Percentiles rank a stretch among this genome's conserved stretches.
Conservation (phyloP, 2,329 filamentous ascomycete species). For the Nannizziopsis arthrosporioides region DNA sequence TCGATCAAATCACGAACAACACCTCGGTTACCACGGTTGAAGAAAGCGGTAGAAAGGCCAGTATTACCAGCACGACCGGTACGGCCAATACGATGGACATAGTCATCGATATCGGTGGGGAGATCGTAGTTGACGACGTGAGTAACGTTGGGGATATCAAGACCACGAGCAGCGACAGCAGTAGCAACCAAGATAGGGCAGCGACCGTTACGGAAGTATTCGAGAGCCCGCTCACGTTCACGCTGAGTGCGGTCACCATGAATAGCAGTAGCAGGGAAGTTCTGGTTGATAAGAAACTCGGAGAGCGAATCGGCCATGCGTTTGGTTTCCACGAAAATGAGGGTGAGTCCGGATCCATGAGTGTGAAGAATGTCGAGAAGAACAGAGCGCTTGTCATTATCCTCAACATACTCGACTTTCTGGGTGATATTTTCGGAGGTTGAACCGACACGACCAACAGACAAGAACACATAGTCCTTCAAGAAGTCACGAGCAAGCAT, state of each 20-base stretch:
- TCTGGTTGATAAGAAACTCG: conserved; percentile 97
- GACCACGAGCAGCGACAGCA: conserved; percentile 79
- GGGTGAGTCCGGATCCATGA: conserved; percentile 69
- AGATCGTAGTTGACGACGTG: conserved; percentile 99
- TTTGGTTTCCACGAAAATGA: conserved; percentile 99
- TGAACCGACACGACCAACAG: conserved; percentile 93
- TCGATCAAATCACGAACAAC: conserved; percentile 93
- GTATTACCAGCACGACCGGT: conserved; percentile 99
- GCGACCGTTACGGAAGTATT: conserved; percentile 92
- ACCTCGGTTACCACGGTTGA: conserved; percentile 98
- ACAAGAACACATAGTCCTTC: conserved; percentile 98
- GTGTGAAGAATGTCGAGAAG: conserved; percentile 95
- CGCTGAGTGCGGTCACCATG: conserved; percentile 97
- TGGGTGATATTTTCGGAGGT: conserved; percentile 99
- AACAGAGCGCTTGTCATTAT: conserved; percentile 93
- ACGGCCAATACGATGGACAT: conserved; percentile 98
- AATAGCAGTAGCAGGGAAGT: conserved; percentile 94
- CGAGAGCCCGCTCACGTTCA: conserved; percentile 92
- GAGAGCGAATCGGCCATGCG: conserved; percentile 97
- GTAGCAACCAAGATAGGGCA: conserved; percentile 96
- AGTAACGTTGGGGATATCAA: conserved; percentile 91
- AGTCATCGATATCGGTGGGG: conserved; percentile 97
- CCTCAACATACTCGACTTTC: conserved; percentile 96
- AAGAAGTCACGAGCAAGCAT: conserved; percentile 98
- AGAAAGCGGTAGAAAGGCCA: conserved; percentile 95